phyloP scores from a whole-genome alignment of 1,284 basidiomycete species.

The Cystobasidiaceae sp. region DNA sequence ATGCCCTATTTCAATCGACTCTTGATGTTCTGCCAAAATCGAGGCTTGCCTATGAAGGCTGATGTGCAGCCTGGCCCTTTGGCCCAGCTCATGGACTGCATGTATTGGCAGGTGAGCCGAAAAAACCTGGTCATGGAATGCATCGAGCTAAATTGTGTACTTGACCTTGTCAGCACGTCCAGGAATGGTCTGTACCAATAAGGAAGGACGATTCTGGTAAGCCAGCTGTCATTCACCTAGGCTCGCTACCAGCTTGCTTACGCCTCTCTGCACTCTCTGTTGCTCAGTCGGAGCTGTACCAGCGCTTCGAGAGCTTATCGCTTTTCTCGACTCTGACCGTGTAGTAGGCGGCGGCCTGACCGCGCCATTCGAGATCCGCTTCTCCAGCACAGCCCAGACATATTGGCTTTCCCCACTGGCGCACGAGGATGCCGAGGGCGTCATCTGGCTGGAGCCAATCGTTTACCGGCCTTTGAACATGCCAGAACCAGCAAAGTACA shows the following conservation, averaged over 20 bases:
- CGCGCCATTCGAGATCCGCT: slow-evolving; percentile 23
- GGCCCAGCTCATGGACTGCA: slow-evolving; percentile 26
- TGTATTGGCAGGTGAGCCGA: slow-evolving; percentile 27
- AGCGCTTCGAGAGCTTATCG: slow-evolving; percentile 19
- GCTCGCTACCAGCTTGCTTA: not conserved
- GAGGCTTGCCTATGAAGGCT: slow-evolving; percentile 6
- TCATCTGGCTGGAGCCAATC: slow-evolving; percentile 25
- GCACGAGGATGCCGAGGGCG: slow-evolving; percentile 7
- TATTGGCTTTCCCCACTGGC: slow-evolving; percentile 16
- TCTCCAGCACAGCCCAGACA: slow-evolving; percentile 5
- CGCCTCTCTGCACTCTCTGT: not conserved
- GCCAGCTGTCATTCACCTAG: not conserved
- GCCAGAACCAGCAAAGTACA: slow-evolving; percentile 2
- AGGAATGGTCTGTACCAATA: slow-evolving; percentile 17
- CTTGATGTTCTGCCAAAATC: not conserved
- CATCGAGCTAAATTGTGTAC: too few relatives aligned
- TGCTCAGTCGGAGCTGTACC: slow-evolving; percentile 8
- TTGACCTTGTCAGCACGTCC: too few relatives aligned
- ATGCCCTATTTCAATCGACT: slow-evolving; percentile 25
- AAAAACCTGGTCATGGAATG: too few relatives aligned
- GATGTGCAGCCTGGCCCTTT: slow-evolving; percentile 6
- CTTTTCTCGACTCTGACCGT: slow-evolving; percentile 15
- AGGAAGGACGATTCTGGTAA: slow-evolving; percentile 11
- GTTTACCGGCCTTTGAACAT: slow-evolving; percentile 20
- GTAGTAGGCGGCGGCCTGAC: slow-evolving; percentile 18